These are phyloP conservation scores for Brassica juncea DNA, from an alignment of 345 rosid genomes.

Conservation along the genomic window DNA sequence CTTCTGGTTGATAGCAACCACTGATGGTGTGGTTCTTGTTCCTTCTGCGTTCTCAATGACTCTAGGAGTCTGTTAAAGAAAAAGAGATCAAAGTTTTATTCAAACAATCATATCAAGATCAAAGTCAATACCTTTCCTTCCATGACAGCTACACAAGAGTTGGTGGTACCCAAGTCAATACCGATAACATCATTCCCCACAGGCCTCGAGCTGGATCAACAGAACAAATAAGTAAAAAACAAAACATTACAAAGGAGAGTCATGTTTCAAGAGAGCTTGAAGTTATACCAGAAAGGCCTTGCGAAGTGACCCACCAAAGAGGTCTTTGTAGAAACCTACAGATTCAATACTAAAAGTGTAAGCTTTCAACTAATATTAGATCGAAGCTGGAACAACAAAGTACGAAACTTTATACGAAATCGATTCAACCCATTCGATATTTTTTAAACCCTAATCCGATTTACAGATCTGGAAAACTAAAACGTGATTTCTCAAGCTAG, in stretches of 20 bases:
- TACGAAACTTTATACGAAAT: not conserved
- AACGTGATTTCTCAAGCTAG: slow-evolving; percentile 5
- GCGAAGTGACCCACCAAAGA: slow-evolving; percentile 49
- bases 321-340: slow-evolving; percentile 50
- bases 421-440: not conserved
- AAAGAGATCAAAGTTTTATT: not conserved
- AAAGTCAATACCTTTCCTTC: slow-evolving; percentile 53
- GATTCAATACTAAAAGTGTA: not conserved
- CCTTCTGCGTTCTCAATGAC: slow-evolving; percentile 58
- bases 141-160: slow-evolving; percentile 63
- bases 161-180: slow-evolving; percentile 63
- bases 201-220: slow-evolving; percentile 49
- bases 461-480: slow-evolving; percentile 11
- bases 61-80: slow-evolving; percentile 38
- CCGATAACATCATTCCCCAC: slow-evolving; percentile 57
- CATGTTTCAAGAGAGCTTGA: not conserved
- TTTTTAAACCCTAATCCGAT: not conserved
- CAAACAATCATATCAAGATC: not conserved
- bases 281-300: slow-evolving; percentile 64
- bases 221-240: not conserved
- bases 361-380: not conserved
- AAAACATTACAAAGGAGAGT: not conserved
- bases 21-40: slow-evolving; percentile 53
- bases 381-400: not conserved
- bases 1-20: slow-evolving; percentile 48